A percentile compares a stretch with the other conserved stretches of the same genome.
phyloP scores from a whole-genome alignment of 805 yeast species.

The Yamadazyma endophytica region DNA sequence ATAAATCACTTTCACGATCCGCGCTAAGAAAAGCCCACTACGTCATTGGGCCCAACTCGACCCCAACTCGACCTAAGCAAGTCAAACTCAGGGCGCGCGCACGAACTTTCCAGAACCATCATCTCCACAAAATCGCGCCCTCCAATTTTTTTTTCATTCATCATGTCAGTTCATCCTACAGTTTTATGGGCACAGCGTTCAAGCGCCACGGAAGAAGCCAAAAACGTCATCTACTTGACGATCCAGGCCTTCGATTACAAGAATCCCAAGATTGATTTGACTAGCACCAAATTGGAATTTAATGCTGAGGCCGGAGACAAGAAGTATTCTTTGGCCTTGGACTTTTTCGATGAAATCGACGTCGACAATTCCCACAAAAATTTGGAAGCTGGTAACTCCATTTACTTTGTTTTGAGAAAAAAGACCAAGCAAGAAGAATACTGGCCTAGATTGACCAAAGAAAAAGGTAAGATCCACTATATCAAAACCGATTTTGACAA shows the following conservation, averaged over 20 bases:
- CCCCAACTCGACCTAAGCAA: background rate
- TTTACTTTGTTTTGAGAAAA: conserved; percentile 67
- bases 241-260: conserved; percentile 69
- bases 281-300: conserved; percentile 51
- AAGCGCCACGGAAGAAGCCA: conserved; percentile 60
- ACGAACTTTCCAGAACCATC: conserved; percentile 1
- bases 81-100: background rate
- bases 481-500: conserved; percentile 93
- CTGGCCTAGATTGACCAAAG: conserved; percentile 96
- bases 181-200: conserved; percentile 98
- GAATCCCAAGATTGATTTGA: conserved; percentile 58
- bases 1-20: too few relatives aligned
- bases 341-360: conserved; percentile 73
- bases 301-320: conserved; percentile 32
- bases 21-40: too few relatives aligned
- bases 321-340: conserved; percentile 64
- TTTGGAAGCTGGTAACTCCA: conserved; percentile 54
- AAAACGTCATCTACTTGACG: conserved; percentile 74
- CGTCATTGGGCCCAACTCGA: background rate
- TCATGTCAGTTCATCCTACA: conserved; percentile 37
- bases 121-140: background rate
- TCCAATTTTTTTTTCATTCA: background rate
- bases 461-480: conserved; percentile 71
- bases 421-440: conserved; percentile 63
- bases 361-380: conserved; percentile 57